Base-by-base conservation (phyloP, 306 rosid species). In the Geum urbanum region DNA sequence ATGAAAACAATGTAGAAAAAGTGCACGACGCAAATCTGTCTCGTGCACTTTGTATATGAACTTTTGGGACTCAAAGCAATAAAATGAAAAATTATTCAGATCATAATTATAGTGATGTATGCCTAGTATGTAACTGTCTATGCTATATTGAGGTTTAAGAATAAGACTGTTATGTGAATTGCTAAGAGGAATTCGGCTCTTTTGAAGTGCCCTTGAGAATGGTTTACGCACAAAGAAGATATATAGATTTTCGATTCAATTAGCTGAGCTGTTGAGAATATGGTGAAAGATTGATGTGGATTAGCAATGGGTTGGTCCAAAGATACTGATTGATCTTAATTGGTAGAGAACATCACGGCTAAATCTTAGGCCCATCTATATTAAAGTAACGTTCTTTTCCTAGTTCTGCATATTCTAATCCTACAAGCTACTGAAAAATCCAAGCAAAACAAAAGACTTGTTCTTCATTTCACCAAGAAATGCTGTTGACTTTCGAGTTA, bases 21-120 rank as follows among this genome's bases (percentile, higher is more conserved):
- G 46, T 60, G 65, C 24, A 14, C 10, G 45, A 7, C 10, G 46
- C 46, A 35, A 59, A 7, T 6, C 12, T 60, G 11, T 13, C 9
- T 27, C 15, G 9, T 15, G 46, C 46, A 60, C 46, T 60, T 37
- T 37, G 24, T 60, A 60, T 37, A 15, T 41, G 4, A 37, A 37
- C 65, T 37, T 60, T 60, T 60, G 65, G 65, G 65, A 60, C 65
- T 60, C 65, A 7, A 60, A 32, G 16, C 46, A 60, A 60, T 60
- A 60, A 37, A 59, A 32, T 14, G 35, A 32, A 6, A 54, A 10
- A 60, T 37, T 60, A 52, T 18, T 56, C 37, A 59, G 65, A 4
- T 47, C 51, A 47, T 47, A 1, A 11, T 12, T 47, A 11, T 47
- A 47, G 10, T 7, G 4, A 37, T 24, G 8, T 9, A 22, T 55